Evolutionary conservation across 345 rosid genomes (phyloP), one percentile per base, ranked within the genome.

Genomic region (Rhizophora apiculata): DNA sequence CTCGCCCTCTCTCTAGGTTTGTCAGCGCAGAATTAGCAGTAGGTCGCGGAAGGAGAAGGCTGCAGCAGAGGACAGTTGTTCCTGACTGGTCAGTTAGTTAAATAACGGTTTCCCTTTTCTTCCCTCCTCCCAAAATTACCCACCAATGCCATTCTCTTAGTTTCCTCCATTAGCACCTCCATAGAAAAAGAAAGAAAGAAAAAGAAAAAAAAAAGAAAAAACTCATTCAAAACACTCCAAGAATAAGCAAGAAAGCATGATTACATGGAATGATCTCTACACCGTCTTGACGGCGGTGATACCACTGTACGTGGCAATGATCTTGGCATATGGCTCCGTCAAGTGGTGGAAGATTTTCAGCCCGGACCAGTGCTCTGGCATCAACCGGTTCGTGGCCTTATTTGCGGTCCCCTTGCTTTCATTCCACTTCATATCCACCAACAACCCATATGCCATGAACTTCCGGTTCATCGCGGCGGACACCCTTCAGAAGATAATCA

Each of bases 261-360:
- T 74, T 68, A 62, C 11, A 37, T 55, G 81, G 30, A 27, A 59
- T 0, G 81, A 78, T 55, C 43, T 74, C 39, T 81, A 78, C 68
- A 20, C 58, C 48, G 79, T 77, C 24, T 65, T 81, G 48, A 20
- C 74, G 36, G 81, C 84, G 15, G 34, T 81, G 62, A 32, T 69
- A 52, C 84, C 80, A 36, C 69, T 74, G 6, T 78, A 66, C 21
- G 84, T 67, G 31, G 81, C 82, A 30, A 78, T 74, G 84, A 19
- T 72, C 57, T 60, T 78, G 27, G 84, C 75, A 48, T 81, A 68
- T 18, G 84, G 68, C 20, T 74, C 78, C 0, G 80, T 78, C n/a
- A 70, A 73, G 34, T 78, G 79, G 79, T 78, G 81, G 82, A 75
- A 72, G 36, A 72, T 81, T 34, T 78, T 81, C 78, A 78, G 68